Evolutionary conservation across 352 stramenopile genomes (phyloP), one percentile per base, ranked within the genome.

Genomic region (Phytopythium mirpurense): DNA sequence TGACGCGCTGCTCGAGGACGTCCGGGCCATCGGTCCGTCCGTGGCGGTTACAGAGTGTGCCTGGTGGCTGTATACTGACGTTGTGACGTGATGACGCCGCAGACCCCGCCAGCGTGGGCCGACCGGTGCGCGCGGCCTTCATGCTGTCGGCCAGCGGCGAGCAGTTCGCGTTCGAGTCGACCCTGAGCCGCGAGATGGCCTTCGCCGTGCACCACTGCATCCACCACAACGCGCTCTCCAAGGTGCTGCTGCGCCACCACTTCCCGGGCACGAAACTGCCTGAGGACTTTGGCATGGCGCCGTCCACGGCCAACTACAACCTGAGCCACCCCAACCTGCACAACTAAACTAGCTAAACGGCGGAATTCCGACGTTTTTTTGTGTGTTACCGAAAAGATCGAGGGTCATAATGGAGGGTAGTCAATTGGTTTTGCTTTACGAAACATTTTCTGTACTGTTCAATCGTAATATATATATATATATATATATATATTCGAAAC

Each of bases 141-240:
- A 92, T 92, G 81, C 69, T 94, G 19, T 86, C 83, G 4, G 66
- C 75, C 2, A 75, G 90, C 51, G 79, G 83, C 47, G 59, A 65
- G 16, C 75, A 94, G 59, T 75, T 88, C 32, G 66, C 68, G 35
- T 86, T 94, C 45, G 59, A 71, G 50, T 91, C 79, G 49, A 90
- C 79, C 1, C 69, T 92, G 18, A 78, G 67, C 40, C 79, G 83
- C 29, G 83, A 94, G 51, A 42, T 94, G 35, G 79, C 78, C n/a
- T 94, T 94, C 46, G 82, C 81, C 1, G 80, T 90, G 49, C 83
- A 94, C 60, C 83, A 94, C 59, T 88, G 69, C 56, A 94, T 94
- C 61, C 83, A 94, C 67, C 83, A 94, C 65, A 92, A 92, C 59
- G 81, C 82, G 48, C 53, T 92, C 49, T 79, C 86, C 38, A 88